These are phyloP conservation scores for Raphanus raphanistrum DNA, from an alignment of 345 rosid genomes.

Conservation along the genomic window DNA sequence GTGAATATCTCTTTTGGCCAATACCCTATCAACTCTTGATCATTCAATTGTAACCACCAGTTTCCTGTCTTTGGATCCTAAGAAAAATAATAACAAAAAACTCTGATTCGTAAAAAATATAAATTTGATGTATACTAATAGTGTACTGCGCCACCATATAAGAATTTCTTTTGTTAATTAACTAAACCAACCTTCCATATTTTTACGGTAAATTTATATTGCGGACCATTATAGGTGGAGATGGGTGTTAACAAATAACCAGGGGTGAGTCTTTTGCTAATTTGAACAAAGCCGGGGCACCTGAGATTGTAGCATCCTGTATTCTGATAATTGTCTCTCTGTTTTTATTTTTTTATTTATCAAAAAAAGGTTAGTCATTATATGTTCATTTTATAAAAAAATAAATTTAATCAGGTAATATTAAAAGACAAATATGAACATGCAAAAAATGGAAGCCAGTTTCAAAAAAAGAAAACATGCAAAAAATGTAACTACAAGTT, in stretches of 20 bases:
- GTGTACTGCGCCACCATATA: neutral
- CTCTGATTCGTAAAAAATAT: neutral
- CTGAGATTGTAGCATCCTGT: slow-evolving; percentile 70
- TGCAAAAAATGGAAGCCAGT: slow-evolving; percentile 43
- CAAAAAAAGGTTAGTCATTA: neutral
- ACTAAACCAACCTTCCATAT: neutral
- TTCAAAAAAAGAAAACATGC: too few relatives aligned
- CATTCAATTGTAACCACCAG: slow-evolving; percentile 5
- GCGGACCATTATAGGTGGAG: slow-evolving; percentile 6
- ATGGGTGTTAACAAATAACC: slow-evolving; percentile 35
- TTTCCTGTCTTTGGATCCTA: slow-evolving; percentile 5
- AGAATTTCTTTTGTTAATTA: neutral
- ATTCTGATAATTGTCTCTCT: slow-evolving; percentile 62
- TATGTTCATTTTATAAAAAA: neutral
- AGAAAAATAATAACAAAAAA: neutral
- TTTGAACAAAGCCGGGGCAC: slow-evolving; percentile 64
- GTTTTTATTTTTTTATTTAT: slow-evolving; percentile 1
- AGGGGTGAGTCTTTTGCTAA: slow-evolving; percentile 55
- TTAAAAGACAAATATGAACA: neutral
- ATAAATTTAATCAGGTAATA: neutral
- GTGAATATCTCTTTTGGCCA: neutral
- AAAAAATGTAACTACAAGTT: slow-evolving; percentile 19
- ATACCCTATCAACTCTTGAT: neutral
- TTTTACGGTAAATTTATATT: neutral
- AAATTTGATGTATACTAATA: neutral